A percentile compares a stretch with the other conserved stretches of the same genome.
These are phyloP conservation scores for Saturnispora dispora DNA, from an alignment of 805 yeast genomes.

Conservation along the genomic window DNA sequence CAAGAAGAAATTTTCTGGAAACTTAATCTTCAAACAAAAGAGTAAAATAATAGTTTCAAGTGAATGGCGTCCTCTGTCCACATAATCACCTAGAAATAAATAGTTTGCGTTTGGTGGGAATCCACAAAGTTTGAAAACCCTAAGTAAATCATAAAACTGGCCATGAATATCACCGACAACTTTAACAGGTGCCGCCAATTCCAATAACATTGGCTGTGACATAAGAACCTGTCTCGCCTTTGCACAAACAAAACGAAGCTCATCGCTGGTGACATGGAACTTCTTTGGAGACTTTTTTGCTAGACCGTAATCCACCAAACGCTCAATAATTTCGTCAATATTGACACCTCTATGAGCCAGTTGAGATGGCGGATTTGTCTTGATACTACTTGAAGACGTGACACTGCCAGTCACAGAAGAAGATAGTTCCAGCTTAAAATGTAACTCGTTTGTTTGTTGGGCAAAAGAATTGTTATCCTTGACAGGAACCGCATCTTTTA, in stretches of 20 bases:
- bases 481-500: not conserved
- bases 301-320: constrained; percentile 44
- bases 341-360: constrained; percentile 27
- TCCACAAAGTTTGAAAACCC: constrained; percentile 51
- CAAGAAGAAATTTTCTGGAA: constrained; percentile 54
- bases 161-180: constrained; percentile 82
- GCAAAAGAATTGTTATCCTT: not conserved
- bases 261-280: constrained; percentile 42
- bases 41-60: constrained; percentile 45
- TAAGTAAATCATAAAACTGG: constrained; percentile 43
- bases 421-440: constrained; percentile 4
- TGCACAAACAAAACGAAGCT: constrained; percentile 48
- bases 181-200: constrained; percentile 69
- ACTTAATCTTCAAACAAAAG: constrained; percentile 45
- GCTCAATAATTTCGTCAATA: constrained; percentile 55
- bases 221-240: constrained; percentile 52
- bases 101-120: constrained; percentile 51
- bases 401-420: not conserved
- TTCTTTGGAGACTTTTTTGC: constrained; percentile 35
- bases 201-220: constrained; percentile 55
- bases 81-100: constrained; percentile 50
- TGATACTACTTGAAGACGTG: not conserved
- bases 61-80: constrained; percentile 51
- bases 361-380: not conserved
- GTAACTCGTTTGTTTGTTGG: constrained; percentile 1